Evolutionary conservation across 2,329 filamentous ascomycete species (phyloP), one percentile per base, ranked within the genome.

Genomic region (Triangularia verruculosa): DNA sequence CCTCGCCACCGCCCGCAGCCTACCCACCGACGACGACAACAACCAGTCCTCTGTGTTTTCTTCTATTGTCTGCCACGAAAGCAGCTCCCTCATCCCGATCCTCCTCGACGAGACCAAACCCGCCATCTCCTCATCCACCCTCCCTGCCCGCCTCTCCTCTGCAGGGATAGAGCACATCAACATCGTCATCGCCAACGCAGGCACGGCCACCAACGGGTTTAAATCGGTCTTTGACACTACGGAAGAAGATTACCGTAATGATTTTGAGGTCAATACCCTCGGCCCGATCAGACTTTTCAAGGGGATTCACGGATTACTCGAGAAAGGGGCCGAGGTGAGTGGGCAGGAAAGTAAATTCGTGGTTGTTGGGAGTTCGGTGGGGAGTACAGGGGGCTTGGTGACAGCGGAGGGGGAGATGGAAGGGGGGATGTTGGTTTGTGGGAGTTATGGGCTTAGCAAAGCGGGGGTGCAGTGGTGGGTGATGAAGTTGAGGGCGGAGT

Each of bases 51-150:
- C 63, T 2, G 4, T 51, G 43, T 5, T 12, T 96, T 92, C 22
- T 22, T 90, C 94, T 76, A 88, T 92, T 71, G 80, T 96, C 22
- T 8, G 59, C 28, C 62, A 67, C 17, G 17, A 64, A 3, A 56
- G 57, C 20, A 69, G 66, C 61, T 58, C 25, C 7, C 61, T 72
- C 5, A 51, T 71, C 27, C 53, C 69, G 13, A 13, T 71, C 32
- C 66, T 69, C 20, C 68, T 74, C 11, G 64, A 69, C 64, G 69
- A 70, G 2, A 22, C 57, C 25, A 12, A 60, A 17, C 57, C 62
- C 25, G 30, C 32, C 39, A 55, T 64, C 53, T 54, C 62, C 59
- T 68, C 59, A 9, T 27, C 61, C 39, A 59, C 65, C 1, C 66
- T 72, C 6, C 13, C 51, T 9, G 30, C 56, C 9, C 61, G 67